Evolutionary conservation across 192 early-diverging fungal species (phyloP).

Genomic region (Chytriomyces sp.): DNA sequence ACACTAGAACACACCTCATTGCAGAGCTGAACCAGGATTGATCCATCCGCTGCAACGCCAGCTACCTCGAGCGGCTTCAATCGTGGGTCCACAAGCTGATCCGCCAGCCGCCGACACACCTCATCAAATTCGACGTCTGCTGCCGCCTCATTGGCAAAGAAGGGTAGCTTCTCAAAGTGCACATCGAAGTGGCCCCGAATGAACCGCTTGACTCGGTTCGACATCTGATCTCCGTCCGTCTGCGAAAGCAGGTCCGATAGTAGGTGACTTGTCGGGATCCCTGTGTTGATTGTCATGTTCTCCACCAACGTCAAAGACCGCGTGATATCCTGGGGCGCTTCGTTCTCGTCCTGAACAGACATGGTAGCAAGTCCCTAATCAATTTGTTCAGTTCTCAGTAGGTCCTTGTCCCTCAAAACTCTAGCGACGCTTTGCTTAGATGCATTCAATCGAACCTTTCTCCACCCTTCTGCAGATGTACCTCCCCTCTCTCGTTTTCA

Average conservation of each 20-base stretch:
- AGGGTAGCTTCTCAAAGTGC: slow-evolving; percentile 53
- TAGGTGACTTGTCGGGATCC: slow-evolving; percentile 44
- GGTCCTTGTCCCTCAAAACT: background rate
- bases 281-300: slow-evolving; percentile 60
- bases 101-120: slow-evolving; percentile 37
- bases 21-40: slow-evolving; percentile 47
- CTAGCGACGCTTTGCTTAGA: too few relatives aligned
- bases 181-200: slow-evolving; percentile 47
- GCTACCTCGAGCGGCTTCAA: slow-evolving; percentile 47
- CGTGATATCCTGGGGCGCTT: slow-evolving; percentile 33
- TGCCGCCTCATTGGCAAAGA: slow-evolving; percentile 19
- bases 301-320: slow-evolving; percentile 50
- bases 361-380: slow-evolving; percentile 22
- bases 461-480: too few relatives aligned
- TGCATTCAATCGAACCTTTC: too few relatives aligned
- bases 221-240: slow-evolving; percentile 56
- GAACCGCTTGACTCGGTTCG: slow-evolving; percentile 50
- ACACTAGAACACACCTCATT: slow-evolving; percentile 36
- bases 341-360: slow-evolving; percentile 38
- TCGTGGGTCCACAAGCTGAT: slow-evolving; percentile 34
- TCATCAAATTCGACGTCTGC: slow-evolving; percentile 33
- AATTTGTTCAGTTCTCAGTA: background rate
- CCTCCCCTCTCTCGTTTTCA: too few relatives aligned
- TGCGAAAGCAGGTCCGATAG: slow-evolving; percentile 50
- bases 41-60: slow-evolving; percentile 49